Conservation (phyloP, 768 basidiomycete genomes). For the Termitomyces sp. region DNA sequence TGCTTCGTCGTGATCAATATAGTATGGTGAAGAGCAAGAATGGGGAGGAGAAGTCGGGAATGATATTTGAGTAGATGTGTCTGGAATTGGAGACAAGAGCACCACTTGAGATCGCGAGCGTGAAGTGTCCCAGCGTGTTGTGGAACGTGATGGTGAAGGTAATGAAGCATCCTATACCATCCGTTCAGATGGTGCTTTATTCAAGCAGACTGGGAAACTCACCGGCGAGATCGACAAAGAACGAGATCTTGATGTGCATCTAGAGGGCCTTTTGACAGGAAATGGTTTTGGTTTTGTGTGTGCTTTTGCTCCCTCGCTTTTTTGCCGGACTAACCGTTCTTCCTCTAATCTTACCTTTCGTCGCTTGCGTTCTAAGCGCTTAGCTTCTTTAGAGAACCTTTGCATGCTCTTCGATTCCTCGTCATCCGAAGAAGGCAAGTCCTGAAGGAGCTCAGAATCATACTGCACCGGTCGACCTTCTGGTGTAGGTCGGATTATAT, state of each 20-base stretch:
- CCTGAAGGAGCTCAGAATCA: conserved; percentile 34
- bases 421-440: conserved; percentile 37
- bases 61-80: not conserved
- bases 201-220: not conserved
- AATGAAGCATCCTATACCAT: not conserved
- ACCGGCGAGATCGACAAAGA: conserved; percentile 1
- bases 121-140: not conserved
- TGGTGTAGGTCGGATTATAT: not conserved
- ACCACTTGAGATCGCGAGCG: not conserved
- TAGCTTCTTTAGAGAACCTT: conserved; percentile 28
- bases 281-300: conserved; percentile 17
- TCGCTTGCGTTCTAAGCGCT: conserved; percentile 13
- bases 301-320: conserved; percentile 14
- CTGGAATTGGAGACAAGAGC: not conserved
- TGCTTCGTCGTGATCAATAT: not conserved
- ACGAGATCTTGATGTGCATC: not conserved
- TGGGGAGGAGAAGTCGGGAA: not conserved
- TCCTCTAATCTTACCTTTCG: not conserved
- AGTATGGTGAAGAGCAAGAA: not conserved
- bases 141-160: not conserved
- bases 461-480: conserved; percentile 18
- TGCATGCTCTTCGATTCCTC: conserved; percentile 29
- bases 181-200: not conserved
- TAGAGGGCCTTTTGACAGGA: conserved; percentile 11
- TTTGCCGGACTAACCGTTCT: not conserved